phyloP scores from a whole-genome alignment of 2,329 filamentous ascomycete species.

The Drechmeria coniospora region DNA sequence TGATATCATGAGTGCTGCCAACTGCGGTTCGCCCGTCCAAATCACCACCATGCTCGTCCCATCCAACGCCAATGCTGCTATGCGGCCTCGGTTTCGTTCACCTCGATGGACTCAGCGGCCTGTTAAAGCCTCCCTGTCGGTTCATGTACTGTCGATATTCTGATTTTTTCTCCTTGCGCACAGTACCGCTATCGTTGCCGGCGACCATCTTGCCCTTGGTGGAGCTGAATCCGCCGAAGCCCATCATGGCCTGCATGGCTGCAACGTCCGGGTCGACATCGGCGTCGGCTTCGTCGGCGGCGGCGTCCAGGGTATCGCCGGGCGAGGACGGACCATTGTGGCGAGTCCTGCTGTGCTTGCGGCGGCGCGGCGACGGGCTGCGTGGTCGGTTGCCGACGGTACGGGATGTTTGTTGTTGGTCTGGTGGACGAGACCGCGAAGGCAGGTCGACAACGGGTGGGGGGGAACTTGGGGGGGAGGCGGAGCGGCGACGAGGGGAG shows the following conservation, averaged over 20 bases:
- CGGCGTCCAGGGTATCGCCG: slow-evolving; percentile 7
- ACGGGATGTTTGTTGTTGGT: slow-evolving; percentile 5
- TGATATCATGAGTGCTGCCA: too few species aligned
- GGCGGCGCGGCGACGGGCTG: slow-evolving; percentile 7
- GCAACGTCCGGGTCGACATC: slow-evolving; percentile 52
- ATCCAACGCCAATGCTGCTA: too few species aligned
- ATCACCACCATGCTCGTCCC: too few species aligned
- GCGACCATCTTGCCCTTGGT: slow-evolving; percentile 82
- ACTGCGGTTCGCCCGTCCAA: too few species aligned
- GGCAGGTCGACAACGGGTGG: slow-evolving; percentile 14
- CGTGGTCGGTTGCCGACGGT: slow-evolving; percentile 10
- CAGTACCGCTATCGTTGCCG: slow-evolving; percentile 70
- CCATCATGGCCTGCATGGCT: slow-evolving; percentile 76
- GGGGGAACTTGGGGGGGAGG: slow-evolving; percentile 14
- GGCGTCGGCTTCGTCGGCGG: slow-evolving; percentile 15
- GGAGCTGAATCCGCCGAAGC: slow-evolving; percentile 69
- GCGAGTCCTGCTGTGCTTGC: too few species aligned
- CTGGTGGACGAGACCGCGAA: slow-evolving; percentile 17
- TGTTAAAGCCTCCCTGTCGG: slow-evolving; percentile 65
- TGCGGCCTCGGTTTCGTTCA: too few species aligned
- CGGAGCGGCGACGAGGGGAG: slow-evolving; percentile 18
- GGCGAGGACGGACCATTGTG: slow-evolving; percentile 15
- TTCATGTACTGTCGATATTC: slow-evolving; percentile 98
- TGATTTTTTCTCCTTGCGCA: slow-evolving; percentile 85
- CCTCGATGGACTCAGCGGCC: slow-evolving; percentile 49